Evolutionary conservation across 192 early-diverging fungal genomes (phyloP), one percentile per base, ranked within the genome.

Genomic region (Entomortierella chlamydospora): DNA sequence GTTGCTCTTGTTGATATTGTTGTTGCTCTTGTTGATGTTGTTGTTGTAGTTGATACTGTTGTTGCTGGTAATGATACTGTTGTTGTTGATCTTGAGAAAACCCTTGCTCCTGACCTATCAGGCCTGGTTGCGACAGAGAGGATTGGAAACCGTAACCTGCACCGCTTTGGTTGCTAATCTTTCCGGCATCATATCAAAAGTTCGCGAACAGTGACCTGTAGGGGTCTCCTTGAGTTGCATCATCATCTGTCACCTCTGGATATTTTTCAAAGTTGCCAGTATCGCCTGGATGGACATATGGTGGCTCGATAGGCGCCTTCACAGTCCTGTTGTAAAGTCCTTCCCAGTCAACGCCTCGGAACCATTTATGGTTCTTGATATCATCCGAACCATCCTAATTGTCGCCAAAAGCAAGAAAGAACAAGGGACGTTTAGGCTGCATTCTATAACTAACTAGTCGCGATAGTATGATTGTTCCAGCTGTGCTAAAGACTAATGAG

Each of bases 181-280:
- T 79, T 79, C 76, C 76, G 68, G 76, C 42, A 58, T 79, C 68
- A 70, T 79, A 86, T 89, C 82, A 92, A 85, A 94, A 94, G 61
- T 90, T 87, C 54, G 85, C 80, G 74, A 97, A 97, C 41, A 96
- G 82, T 52, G 90, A 89, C 52, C 88, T 82, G 84, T 91, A 95
- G 23, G 96, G 95, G 84, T 97, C 95, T 22, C 73, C 81, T 25
- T 81, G 56, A 30, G 52, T 54, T 50, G 84, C 77, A 31, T 90
- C 89, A 47, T 91, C 90, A 47, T 92, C 88, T 25, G 83, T 81
- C 17, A 90, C 86, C 76, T 99, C 96, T 29, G 96, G 94, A 85
- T 99, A 99, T 81, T 90, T 92, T 88, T 99, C 97, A 89, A 99
- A 99, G 83, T 99, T 98, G 70, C 95, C 88, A 9, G 98, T 96